These are phyloP conservation scores for Wickerhamiella spandovensis DNA, from an alignment of 805 yeast species.

Conservation along the genomic window DNA sequence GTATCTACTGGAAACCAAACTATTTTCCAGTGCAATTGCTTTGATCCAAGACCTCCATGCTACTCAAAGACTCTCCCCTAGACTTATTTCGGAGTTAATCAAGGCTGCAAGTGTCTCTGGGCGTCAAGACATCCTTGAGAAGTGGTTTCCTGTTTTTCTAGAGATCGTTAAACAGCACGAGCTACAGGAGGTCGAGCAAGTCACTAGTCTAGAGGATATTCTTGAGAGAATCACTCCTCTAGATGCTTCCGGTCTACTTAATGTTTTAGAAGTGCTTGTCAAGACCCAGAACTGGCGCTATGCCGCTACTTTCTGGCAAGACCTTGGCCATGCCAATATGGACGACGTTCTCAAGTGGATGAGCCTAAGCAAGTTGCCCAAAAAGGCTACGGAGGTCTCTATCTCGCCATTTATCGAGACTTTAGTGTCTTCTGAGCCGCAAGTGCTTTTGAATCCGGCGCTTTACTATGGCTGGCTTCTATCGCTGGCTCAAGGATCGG, in stretches of 20 bases:
- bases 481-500: neutral
- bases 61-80: constrained; percentile 4
- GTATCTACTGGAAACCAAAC: constrained; percentile 16
- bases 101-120: neutral
- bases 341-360: neutral
- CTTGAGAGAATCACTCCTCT: constrained; percentile 1
- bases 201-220: neutral
- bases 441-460: neutral
- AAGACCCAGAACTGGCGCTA: neutral
- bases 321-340: neutral
- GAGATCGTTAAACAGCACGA: neutral
- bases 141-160: neutral
- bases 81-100: constrained; percentile 8
- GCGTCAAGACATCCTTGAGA: neutral
- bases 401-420: neutral
- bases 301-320: neutral
- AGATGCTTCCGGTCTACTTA: neutral
- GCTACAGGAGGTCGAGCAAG: neutral
- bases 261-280: neutral
- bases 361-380: neutral
- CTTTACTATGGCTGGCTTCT: neutral
- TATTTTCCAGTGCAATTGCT: constrained; percentile 6
- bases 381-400: neutral
- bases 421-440: neutral
- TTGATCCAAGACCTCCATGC: constrained; percentile 6